A percentile compares a stretch with the other conserved stretches of the same genome.
Conservation (phyloP, 768 basidiomycete species). For the Suillus paluster region DNA sequence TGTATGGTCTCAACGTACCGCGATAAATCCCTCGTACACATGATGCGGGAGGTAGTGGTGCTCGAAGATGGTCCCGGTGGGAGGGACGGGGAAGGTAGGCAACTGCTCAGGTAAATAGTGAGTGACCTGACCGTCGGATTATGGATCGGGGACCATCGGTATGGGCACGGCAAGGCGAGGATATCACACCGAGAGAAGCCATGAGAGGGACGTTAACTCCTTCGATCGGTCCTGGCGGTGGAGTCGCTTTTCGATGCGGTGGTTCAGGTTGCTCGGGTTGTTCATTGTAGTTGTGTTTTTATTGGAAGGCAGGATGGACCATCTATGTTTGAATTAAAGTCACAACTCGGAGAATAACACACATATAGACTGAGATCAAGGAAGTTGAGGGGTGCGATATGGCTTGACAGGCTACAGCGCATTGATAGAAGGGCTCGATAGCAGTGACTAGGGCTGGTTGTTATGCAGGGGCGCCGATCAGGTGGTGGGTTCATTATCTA, state of each 20-base stretch:
- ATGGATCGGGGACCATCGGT: slow-evolving; percentile 1
- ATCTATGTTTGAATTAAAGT: slow-evolving; percentile 45
- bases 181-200: slow-evolving; percentile 9
- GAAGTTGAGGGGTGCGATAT: slow-evolving; percentile 90
- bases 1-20: too few species aligned
- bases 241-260: not conserved
- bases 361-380: slow-evolving; percentile 65
- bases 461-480: too few species aligned
- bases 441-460: too few species aligned
- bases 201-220: slow-evolving; percentile 2
- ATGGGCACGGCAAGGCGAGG: slow-evolving; percentile 13
- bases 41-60: too few species aligned
- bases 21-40: too few species aligned
- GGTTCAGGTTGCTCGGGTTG: slow-evolving; percentile 22
- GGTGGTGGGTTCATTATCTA: too few species aligned
- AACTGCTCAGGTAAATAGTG: slow-evolving; percentile 13
- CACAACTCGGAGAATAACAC: not conserved
- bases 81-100: too few species aligned
- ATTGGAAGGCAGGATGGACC: slow-evolving; percentile 75
- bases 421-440: too few species aligned
- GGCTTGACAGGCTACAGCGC: slow-evolving; percentile 84
- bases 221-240: not conserved
- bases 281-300: slow-evolving; percentile 63
- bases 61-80: too few species aligned
- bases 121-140: not conserved